Conservation (phyloP, 2,329 filamentous ascomycete species). For the Clonostachys rhizophaga region DNA sequence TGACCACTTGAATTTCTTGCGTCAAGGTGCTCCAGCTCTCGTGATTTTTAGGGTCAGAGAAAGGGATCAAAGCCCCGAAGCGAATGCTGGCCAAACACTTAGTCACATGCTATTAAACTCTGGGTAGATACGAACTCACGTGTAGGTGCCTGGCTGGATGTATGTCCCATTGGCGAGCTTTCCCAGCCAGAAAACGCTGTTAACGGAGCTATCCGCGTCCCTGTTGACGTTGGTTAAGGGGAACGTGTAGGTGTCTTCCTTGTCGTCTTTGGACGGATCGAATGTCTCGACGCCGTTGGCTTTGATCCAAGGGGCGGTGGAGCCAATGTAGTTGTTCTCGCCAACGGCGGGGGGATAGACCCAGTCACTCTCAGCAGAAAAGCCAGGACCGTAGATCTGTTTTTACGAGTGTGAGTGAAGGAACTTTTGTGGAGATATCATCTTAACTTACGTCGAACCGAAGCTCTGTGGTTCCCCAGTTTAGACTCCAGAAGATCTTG, state of each 20-base stretch:
- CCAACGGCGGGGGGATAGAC: slow-evolving; percentile 23
- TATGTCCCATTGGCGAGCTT: slow-evolving; percentile 1
- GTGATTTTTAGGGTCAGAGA: slow-evolving; percentile 9
- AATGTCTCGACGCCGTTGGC: slow-evolving; percentile 1
- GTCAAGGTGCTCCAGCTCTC: slow-evolving; percentile 14
- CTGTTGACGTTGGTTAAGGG: not conserved
- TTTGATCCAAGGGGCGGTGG: slow-evolving; percentile 12
- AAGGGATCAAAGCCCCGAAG: slow-evolving; percentile 17
- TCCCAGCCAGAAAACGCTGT: not conserved
- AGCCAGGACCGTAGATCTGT: slow-evolving; percentile 17
- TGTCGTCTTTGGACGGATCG: slow-evolving; percentile 1
- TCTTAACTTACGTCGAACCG: slow-evolving; percentile 7
- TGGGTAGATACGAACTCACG: slow-evolving; percentile 7
- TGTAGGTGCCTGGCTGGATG: slow-evolving; percentile 4
- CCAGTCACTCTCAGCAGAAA: slow-evolving; percentile 18
- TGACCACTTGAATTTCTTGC: too few species aligned
- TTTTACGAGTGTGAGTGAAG: not conserved
- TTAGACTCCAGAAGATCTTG: slow-evolving; percentile 8
- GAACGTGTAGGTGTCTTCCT: slow-evolving; percentile 1
- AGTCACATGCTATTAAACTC: slow-evolving; percentile 5
- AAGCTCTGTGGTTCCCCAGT: slow-evolving; percentile 11
- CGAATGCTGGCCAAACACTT: slow-evolving; percentile 7
- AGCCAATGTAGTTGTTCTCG: slow-evolving; percentile 7
- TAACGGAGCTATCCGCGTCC: not conserved
- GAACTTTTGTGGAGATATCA: not conserved